Conservation (phyloP, 2,329 filamentous ascomycete species). For the Clarireedia homoeocarpa region DNA sequence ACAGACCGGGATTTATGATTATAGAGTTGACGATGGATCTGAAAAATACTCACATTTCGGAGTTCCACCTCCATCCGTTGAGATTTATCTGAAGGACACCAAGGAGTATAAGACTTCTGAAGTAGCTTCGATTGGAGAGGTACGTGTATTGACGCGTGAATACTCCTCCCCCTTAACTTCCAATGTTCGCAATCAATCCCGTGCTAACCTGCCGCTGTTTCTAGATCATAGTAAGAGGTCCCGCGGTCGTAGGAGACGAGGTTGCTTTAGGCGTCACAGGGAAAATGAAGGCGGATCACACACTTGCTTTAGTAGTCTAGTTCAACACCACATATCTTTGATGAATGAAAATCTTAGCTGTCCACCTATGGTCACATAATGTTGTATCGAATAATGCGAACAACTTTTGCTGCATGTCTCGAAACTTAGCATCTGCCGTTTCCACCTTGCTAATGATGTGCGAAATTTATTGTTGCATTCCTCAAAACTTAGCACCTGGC, state of each 20-base stretch:
- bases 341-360: neutral
- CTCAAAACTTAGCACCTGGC: neutral
- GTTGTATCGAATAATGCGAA: neutral
- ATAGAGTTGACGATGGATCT: conserved; percentile 46
- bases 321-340: neutral
- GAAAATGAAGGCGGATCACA: conserved; percentile 64
- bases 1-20: conserved; percentile 84
- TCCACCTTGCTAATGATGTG: neutral
- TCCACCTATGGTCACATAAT: neutral
- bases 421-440: neutral
- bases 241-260: conserved; percentile 63
- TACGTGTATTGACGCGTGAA: conserved; percentile 32
- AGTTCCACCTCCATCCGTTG: conserved; percentile 68
- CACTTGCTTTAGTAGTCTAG: conserved; percentile 42
- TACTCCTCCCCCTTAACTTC: neutral
- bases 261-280: conserved; percentile 55
- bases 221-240: conserved; percentile 64
- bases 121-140: conserved; percentile 53
- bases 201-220: neutral
- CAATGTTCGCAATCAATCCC: conserved; percentile 6
- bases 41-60: conserved; percentile 64
- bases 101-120: conserved; percentile 55
- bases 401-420: neutral
- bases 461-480: neutral
- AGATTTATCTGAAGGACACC: conserved; percentile 65